phyloP scores from a whole-genome alignment of 495 filamentous ascomycete species.

The Lasiosphaeriaceae sp. region DNA sequence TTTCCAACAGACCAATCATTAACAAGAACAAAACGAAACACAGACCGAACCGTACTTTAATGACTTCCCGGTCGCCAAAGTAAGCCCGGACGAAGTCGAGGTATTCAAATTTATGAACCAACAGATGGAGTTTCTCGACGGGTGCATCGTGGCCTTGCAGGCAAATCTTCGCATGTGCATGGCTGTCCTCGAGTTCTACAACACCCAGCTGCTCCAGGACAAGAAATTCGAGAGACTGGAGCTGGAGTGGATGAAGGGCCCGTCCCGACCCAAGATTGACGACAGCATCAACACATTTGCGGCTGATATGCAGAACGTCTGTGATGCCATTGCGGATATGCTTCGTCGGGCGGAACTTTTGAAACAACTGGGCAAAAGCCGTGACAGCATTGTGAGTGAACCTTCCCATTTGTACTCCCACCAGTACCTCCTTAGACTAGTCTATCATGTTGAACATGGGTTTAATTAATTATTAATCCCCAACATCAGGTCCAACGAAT shows the following conservation, averaged over 20 bases:
- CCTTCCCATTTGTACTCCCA: not conserved
- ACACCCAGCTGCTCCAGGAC: not conserved
- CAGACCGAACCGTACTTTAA: not conserved
- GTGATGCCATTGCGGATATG: not conserved
- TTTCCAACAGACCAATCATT: not conserved
- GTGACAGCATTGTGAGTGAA: not conserved
- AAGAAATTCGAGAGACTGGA: not conserved
- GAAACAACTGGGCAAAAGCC: not conserved
- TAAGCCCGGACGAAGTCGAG: not conserved
- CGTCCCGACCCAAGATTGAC: not conserved
- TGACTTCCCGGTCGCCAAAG: not conserved
- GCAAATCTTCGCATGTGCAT: constrained; percentile 4
- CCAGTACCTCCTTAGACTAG: too few relatives aligned
- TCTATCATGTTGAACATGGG: too few relatives aligned
- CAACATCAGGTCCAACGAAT: constrained; percentile 2
- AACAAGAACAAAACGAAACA: not conserved
- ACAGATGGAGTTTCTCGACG: constrained; percentile 11
- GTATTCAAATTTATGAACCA: not conserved
- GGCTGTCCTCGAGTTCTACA: not conserved
- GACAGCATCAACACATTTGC: not conserved
- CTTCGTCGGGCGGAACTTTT: not conserved
- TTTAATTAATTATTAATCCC: not conserved
- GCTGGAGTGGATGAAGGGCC: not conserved
- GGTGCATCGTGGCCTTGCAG: constrained; percentile 2
- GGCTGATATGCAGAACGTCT: not conserved